Base-by-base conservation (phyloP, 2,329 filamentous ascomycete genomes). In the Nectriaceae sp. region DNA sequence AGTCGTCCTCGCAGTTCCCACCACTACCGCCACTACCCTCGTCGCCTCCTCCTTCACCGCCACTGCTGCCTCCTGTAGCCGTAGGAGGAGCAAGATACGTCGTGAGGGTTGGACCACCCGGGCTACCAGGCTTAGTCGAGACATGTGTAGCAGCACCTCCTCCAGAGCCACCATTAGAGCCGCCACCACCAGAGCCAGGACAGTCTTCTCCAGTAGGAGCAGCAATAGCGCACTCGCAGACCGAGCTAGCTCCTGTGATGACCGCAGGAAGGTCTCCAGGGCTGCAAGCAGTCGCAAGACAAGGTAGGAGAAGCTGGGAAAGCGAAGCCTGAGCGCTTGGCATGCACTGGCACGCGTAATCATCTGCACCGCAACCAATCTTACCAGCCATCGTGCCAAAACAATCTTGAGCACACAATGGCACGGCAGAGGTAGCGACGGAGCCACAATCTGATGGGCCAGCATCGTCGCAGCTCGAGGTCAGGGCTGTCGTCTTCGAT, bases 261-360 rank as follows among this genome's bases (percentile, higher is more conserved):
- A 65, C 57, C 18, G 55, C 54, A 13, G 53, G 46, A 8, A 64
- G 45, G 10, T 54, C 54, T 10, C 42, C 52, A 2, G 59, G 46
- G 1, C 48, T 50, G 21, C 63, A 65, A 8, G 52, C 55, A 1
- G 55, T 62, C 1, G 54, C 48, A 4, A 65, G 60, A 26, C 62
- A 65, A 15, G 63, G 61, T 18, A 57, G 53, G n/a, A 64, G 53
- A 11, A 60, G 48, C 35, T 56, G 46, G 2, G 61, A 60, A 10
- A 65, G 39, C 11, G 48, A 53, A 11, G 57, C 57, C 18, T 58
- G 53, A 15, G 55, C 54, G 4, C 59, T 57, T 11, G 55, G 44
- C 15, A 59, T 44, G 43, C 64, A 67, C 21, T 65, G 62, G 19
- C 64, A 67, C 8, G 53, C 53, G 33, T 59, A 66, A 50, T 66